Percentiles rank a stretch among this genome's conserved stretches.
These are phyloP conservation scores for Polygonum aviculare DNA, from an alignment of 148 eudicot species.

Conservation along the genomic window DNA sequence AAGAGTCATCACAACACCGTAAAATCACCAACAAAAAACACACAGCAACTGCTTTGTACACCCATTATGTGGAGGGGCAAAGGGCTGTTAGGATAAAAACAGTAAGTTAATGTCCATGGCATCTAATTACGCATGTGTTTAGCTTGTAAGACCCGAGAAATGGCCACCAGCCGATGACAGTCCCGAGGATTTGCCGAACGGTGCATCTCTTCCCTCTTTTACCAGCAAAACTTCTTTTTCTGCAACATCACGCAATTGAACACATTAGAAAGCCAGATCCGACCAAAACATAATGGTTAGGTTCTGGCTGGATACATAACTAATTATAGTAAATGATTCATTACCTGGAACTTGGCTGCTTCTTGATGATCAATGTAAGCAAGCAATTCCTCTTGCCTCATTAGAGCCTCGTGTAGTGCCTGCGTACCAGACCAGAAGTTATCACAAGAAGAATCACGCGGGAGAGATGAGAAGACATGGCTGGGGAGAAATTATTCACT, in stretches of 20 bases:
- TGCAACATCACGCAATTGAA: slow-evolving; percentile 21
- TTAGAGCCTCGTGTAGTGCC: slow-evolving; percentile 32
- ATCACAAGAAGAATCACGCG: too few relatives aligned
- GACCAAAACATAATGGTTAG: not conserved
- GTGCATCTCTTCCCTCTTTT: slow-evolving; percentile 7
- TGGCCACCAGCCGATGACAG: not conserved
- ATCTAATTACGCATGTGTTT: not conserved
- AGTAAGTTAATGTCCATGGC: not conserved
- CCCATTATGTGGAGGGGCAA: not conserved
- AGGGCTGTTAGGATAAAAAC: not conserved
- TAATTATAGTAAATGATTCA: not conserved
- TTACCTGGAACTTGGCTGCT: slow-evolving; percentile 65
- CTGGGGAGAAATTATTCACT: not conserved
- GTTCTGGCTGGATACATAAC: too few relatives aligned
- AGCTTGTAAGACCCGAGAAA: not conserved
- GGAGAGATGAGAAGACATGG: not conserved
- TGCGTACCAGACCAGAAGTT: slow-evolving; percentile 8
- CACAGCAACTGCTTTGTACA: not conserved
- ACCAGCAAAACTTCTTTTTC: slow-evolving; percentile 76
- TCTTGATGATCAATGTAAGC: slow-evolving; percentile 89
- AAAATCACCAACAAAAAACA: not conserved
- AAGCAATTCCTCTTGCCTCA: slow-evolving; percentile 89
- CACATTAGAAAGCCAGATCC: slow-evolving; percentile 12
- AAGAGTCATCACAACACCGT: not conserved
- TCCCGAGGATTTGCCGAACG: not conserved